Evolutionary conservation across 2,329 filamentous ascomycete species (phyloP).

Genomic region (Diaporthe australafricana): DNA sequence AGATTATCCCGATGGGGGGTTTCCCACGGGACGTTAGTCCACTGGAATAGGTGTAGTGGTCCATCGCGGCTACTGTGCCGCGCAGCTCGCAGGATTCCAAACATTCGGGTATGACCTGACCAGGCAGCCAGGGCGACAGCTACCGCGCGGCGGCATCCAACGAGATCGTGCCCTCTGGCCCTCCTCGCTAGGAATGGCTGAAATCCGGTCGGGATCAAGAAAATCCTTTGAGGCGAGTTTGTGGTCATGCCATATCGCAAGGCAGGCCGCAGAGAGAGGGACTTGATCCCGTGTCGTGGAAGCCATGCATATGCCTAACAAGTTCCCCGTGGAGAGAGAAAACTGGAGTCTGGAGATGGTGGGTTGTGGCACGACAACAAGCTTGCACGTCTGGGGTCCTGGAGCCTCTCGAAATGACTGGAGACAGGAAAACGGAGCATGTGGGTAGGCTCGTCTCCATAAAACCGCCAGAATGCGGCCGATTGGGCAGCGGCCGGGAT

Average conservation of each 20-base stretch:
- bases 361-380: constrained; percentile 13
- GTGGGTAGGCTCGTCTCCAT: constrained; percentile 5
- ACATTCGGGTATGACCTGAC: too few species aligned
- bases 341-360: constrained; percentile 34
- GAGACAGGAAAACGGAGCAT: constrained; percentile 5
- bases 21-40: too few species aligned
- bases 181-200: too few species aligned
- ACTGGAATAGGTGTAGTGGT: not conserved
- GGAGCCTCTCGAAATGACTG: not conserved
- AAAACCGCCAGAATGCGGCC: constrained; percentile 24
- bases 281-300: not conserved
- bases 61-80: too few species aligned
- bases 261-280: not conserved
- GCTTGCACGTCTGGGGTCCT: not conserved
- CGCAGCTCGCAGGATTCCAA: too few species aligned
- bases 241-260: constrained; percentile 14
- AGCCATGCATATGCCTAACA: not conserved
- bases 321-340: constrained; percentile 29
- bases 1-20: not conserved
- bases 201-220: too few species aligned
- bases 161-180: not conserved
- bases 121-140: constrained; percentile 19
- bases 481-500: constrained; percentile 12
- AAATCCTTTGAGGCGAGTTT: not conserved
- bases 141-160: not conserved